Conservation (phyloP, 345 rosid species). For the Zanthoxylum bungeanum region DNA sequence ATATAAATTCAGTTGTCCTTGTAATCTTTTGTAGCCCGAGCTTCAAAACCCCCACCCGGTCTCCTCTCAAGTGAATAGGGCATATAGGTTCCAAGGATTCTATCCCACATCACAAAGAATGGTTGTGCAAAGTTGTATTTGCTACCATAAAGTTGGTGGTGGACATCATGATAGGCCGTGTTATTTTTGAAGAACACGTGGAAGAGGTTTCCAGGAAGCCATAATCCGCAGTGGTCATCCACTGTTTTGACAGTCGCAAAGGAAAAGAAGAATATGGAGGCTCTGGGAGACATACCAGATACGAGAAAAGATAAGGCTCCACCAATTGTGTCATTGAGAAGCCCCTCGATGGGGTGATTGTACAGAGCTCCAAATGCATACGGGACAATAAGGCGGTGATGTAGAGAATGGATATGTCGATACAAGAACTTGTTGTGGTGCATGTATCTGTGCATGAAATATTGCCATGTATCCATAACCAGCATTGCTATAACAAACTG, state of each 20-base stretch:
- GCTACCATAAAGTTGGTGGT: slow-evolving; percentile 80
- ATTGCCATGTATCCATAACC: slow-evolving; percentile 82
- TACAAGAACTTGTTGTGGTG: slow-evolving; percentile 83
- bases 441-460: slow-evolving; percentile 82
- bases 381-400: slow-evolving; percentile 84
- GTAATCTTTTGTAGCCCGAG: slow-evolving; percentile 49
- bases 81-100: slow-evolving; percentile 85
- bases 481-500: slow-evolving; percentile 74
- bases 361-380: slow-evolving; percentile 81
- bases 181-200: slow-evolving; percentile 73
- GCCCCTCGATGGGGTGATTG: slow-evolving; percentile 83
- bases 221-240: slow-evolving; percentile 80
- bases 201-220: slow-evolving; percentile 82
- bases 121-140: slow-evolving; percentile 84
- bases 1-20: slow-evolving; percentile 40
- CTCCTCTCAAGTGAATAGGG: slow-evolving; percentile 74
- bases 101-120: slow-evolving; percentile 77
- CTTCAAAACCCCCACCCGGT: slow-evolving; percentile 72
- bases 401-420: slow-evolving; percentile 74
- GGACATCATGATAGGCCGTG: slow-evolving; percentile 81
- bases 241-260: slow-evolving; percentile 87
- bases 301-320: slow-evolving; percentile 77
- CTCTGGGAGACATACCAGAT: slow-evolving; percentile 82
- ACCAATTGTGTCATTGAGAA: slow-evolving; percentile 70
- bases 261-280: slow-evolving; percentile 83